Conservation (phyloP, 106 monocot genomes). For the Phalaenopsis equestris region DNA sequence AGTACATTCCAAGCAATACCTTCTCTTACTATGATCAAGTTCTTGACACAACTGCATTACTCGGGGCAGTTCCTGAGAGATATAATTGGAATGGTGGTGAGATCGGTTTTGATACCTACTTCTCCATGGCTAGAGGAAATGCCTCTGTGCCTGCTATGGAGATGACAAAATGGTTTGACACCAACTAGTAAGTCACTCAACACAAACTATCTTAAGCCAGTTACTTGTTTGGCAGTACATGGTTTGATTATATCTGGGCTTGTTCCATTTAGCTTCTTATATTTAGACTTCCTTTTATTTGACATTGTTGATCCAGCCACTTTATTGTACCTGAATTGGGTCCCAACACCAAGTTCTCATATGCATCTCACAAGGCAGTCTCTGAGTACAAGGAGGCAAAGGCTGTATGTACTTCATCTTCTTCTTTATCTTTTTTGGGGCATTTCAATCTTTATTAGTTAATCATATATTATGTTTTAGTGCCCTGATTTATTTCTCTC, state of each 20-base stretch:
- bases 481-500: background rate
- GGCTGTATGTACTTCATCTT: constrained; percentile 8
- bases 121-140: constrained; percentile 29
- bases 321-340: constrained; percentile 24
- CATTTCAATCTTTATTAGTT: background rate
- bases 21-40: constrained; percentile 64
- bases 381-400: constrained; percentile 22
- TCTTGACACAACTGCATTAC: constrained; percentile 63
- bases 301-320: constrained; percentile 17
- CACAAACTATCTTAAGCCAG: background rate
- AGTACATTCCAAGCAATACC: constrained; percentile 61
- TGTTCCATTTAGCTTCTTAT: background rate
- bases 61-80: constrained; percentile 58
- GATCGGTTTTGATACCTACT: constrained; percentile 23
- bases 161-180: constrained; percentile 33
- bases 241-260: background rate
- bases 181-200: constrained; percentile 21
- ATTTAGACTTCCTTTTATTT: background rate
- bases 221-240: background rate
- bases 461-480: background rate
- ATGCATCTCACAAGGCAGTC: constrained; percentile 22
- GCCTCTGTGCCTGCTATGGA: constrained; percentile 26
- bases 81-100: constrained; percentile 19
- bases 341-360: constrained; percentile 16
- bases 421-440: background rate